Evolutionary conservation across 768 basidiomycete species (phyloP), one percentile per base, ranked within the genome.

Genomic region (Rhodotorula taiwanensis): DNA sequence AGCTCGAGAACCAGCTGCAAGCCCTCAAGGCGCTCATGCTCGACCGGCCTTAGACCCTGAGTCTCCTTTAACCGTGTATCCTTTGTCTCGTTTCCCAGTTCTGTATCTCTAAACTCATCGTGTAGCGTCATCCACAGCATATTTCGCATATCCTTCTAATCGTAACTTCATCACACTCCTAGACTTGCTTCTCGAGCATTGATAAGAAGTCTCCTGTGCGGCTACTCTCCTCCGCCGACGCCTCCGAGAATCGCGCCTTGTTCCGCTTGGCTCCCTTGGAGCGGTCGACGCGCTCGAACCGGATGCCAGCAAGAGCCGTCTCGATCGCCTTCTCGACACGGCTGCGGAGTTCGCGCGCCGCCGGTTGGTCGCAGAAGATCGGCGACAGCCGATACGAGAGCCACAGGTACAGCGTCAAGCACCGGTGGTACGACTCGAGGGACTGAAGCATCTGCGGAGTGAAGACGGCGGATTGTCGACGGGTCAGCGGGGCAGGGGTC

Each of bases 341-440:
- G 18, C 72, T 72, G 73, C 90, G 88, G 49, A 89, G 71, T 21
- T 72, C 76, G 18, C 75, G 67, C 3, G 84, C 86, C 31, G 76
- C 74, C 10, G 77, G 73, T 36, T 80, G 77, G n/a, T 86, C 79
- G 7, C 81, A 75, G 74, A 87, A 97, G 13, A 84, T 79, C 55
- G 89, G 78, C 0, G 83, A 79, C 61, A 83, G 79, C 43, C 92
- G 84, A 74, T 83, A 84, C 25, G 80, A 79, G 67, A 92, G 79
- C 94, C 94, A 99, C 52, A 90, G 78, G 76, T 97, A 97, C 27
- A 86, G 70, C 20, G 86, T 84, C 33, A 89, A 71, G 34, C 83
- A 77, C 71, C 86, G 86, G 76, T 99, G 91, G 63, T 89, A 76
- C 9, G 80, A 78, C 75, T 97, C 93, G 50, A 97, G 74, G 20